phyloP scores from a whole-genome alignment of 1,284 basidiomycete genomes.

The Schizophyllum commune region DNA sequence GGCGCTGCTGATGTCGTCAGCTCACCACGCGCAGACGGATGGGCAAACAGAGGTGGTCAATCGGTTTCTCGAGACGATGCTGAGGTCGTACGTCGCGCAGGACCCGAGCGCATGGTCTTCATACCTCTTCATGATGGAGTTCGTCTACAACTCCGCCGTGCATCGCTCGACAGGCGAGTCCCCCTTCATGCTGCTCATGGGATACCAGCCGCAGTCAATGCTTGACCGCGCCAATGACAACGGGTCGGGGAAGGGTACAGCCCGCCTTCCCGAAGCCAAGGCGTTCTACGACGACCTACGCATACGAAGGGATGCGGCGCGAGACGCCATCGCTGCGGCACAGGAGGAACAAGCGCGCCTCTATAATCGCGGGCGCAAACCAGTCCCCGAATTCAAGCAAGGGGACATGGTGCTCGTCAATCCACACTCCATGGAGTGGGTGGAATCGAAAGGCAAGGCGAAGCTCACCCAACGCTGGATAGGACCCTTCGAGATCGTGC shows the following conservation, averaged over 20 bases:
- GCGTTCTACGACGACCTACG: slow-evolving; percentile 3
- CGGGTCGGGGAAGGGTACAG: not conserved
- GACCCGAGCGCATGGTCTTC: slow-evolving; percentile 22
- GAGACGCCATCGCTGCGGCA: slow-evolving; percentile 3
- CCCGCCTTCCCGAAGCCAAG: not conserved
- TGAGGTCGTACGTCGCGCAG: slow-evolving; percentile 14
- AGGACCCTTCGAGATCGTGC: slow-evolving; percentile 25
- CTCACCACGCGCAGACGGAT: slow-evolving; percentile 23
- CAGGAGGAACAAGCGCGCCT: slow-evolving; percentile 11
- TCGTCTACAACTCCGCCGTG: slow-evolving; percentile 11
- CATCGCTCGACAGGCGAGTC: slow-evolving; percentile 3
- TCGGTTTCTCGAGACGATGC: slow-evolving; percentile 14
- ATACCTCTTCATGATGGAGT: slow-evolving; percentile 13
- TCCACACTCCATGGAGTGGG: slow-evolving; percentile 20
- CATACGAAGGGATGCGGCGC: not conserved
- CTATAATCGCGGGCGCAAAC: slow-evolving; percentile 14
- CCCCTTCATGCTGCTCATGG: slow-evolving; percentile 2
- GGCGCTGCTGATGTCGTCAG: slow-evolving; percentile 18
- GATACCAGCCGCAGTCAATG: not conserved
- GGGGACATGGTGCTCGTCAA: slow-evolving; percentile 24
- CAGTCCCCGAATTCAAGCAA: slow-evolving; percentile 10
- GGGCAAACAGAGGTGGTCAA: slow-evolving; percentile 23
- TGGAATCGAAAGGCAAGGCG: slow-evolving; percentile 17
- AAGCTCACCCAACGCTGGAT: slow-evolving; percentile 22
- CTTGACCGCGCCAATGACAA: not conserved